A percentile compares a stretch with the other conserved stretches of the same genome.
Conservation (phyloP, 345 rosid species). For the Syzygium jambos region DNA sequence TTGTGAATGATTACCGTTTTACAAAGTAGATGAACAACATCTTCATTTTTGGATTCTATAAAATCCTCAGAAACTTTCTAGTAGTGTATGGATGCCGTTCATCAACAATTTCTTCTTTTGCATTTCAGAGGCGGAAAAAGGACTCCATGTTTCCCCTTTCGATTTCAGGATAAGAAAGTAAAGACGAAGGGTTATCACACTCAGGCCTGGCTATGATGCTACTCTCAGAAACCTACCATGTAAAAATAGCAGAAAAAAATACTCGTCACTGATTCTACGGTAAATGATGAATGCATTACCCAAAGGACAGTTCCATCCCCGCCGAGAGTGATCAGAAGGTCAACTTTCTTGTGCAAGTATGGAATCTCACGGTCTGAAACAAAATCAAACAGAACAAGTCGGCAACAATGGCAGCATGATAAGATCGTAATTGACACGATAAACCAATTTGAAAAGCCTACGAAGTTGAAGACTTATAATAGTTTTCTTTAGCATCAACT, state of each 20-base stretch:
- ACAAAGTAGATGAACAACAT: not conserved
- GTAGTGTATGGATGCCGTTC: not conserved
- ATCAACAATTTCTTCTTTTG: not conserved
- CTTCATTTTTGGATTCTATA: not conserved
- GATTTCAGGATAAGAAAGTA: not conserved
- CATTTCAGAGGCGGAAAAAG: not conserved
- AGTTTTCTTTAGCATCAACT: not conserved
- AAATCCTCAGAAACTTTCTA: not conserved
- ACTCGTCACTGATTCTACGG: not conserved
- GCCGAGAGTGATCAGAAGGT: conserved; percentile 93
- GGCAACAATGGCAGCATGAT: not conserved
- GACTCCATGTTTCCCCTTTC: not conserved
- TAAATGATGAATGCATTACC: conserved; percentile 26
- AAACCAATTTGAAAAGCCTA: not conserved
- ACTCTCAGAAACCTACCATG: not conserved
- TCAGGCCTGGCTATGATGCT: not conserved
- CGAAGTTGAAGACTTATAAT: not conserved
- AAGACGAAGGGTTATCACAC: not conserved
- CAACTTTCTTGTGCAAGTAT: conserved; percentile 70
- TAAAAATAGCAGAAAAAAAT: not conserved
- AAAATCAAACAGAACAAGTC: conserved; percentile 4
- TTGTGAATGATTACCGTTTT: not conserved
- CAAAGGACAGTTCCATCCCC: conserved; percentile 99
- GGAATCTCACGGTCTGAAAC: conserved; percentile 56
- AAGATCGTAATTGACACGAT: not conserved